Conservation (phyloP, 257 asterid genomes). For the Leonotis leonurus region DNA sequence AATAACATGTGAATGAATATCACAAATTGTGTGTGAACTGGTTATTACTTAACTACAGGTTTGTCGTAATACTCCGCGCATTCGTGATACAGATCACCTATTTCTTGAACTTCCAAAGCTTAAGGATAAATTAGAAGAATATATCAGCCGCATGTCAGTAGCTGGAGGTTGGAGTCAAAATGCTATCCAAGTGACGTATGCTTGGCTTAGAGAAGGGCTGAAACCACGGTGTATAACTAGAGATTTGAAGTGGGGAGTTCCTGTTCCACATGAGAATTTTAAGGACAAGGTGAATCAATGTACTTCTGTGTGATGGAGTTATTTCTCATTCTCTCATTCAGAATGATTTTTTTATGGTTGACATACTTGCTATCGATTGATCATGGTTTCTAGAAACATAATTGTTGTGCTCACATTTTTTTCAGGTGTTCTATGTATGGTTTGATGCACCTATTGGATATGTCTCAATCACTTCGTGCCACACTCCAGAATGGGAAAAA, state of each 20-base stretch:
- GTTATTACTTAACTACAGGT: conserved; percentile 39
- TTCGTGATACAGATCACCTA: conserved; percentile 73
- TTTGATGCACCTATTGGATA: conserved; percentile 98
- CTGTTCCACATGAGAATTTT: conserved; percentile 83
- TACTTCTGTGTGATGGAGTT: conserved; percentile 2
- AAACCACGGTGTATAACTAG: conserved; percentile 81
- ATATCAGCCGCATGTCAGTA: conserved; percentile 56
- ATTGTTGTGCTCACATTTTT: conserved; percentile 14
- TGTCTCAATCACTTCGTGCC: conserved; percentile 84
- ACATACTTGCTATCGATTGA: background rate
- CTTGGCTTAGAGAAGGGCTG: conserved; percentile 90
- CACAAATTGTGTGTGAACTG: background rate
- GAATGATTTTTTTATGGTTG: conserved; percentile 1
- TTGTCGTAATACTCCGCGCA: conserved; percentile 53
- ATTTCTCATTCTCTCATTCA: background rate
- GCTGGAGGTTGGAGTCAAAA: conserved; percentile 97
- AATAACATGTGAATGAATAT: conserved; percentile 1
- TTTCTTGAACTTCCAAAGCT: conserved; percentile 90
- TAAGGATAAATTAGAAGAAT: conserved; percentile 62
- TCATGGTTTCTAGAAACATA: background rate
- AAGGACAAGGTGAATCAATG: conserved; percentile 61
- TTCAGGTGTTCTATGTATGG: conserved; percentile 96
- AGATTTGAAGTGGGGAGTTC: conserved; percentile 97
- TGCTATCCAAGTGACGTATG: conserved; percentile 70
- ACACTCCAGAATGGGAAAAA: conserved; percentile 92